These are phyloP conservation scores for Collybia mongolica DNA, from an alignment of 768 basidiomycete species.

Conservation along the genomic window DNA sequence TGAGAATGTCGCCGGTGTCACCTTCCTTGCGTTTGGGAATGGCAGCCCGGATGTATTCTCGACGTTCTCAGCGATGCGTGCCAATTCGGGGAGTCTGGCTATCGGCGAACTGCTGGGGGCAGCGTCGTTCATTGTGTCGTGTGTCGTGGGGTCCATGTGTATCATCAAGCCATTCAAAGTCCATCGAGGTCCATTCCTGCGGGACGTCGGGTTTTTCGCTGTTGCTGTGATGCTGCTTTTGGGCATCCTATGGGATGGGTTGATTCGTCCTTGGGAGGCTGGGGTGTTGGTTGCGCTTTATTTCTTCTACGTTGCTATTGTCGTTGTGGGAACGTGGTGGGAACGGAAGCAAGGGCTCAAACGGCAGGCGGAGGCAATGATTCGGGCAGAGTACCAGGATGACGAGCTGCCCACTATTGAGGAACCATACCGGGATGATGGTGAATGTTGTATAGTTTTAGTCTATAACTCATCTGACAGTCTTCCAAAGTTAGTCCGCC, in stretches of 20 bases:
- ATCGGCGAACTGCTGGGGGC: slow-evolving; percentile 96
- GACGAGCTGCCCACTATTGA: slow-evolving; percentile 40
- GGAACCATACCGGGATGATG: slow-evolving; percentile 61
- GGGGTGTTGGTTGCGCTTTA: slow-evolving; percentile 71
- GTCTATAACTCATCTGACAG: not conserved
- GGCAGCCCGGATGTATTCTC: slow-evolving; percentile 96
- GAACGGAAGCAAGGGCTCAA: slow-evolving; percentile 50
- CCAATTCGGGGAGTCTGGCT: slow-evolving; percentile 83
- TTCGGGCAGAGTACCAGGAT: slow-evolving; percentile 55
- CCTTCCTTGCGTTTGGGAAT: slow-evolving; percentile 95
- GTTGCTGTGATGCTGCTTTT: slow-evolving; percentile 76
- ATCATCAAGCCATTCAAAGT: slow-evolving; percentile 95
- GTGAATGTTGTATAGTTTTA: slow-evolving; percentile 32
- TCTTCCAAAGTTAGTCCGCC: slow-evolving; percentile 8
- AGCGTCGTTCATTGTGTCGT: slow-evolving; percentile 92
- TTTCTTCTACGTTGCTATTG: slow-evolving; percentile 69
- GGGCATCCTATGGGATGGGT: slow-evolving; percentile 73
- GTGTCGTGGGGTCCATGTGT: slow-evolving; percentile 97
- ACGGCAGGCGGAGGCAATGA: slow-evolving; percentile 45
- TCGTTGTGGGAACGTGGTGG: slow-evolving; percentile 81
- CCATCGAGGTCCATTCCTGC: slow-evolving; percentile 74
- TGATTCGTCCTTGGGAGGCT: slow-evolving; percentile 73
- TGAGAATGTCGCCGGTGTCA: slow-evolving; percentile 94
- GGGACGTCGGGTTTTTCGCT: slow-evolving; percentile 96
- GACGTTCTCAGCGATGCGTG: slow-evolving; percentile 90